Percentiles rank a stretch among this genome's conserved stretches.
These are phyloP conservation scores for Scedosporium aurantiacum DNA, from an alignment of 2,329 filamentous ascomycete species.

Conservation along the genomic window DNA sequence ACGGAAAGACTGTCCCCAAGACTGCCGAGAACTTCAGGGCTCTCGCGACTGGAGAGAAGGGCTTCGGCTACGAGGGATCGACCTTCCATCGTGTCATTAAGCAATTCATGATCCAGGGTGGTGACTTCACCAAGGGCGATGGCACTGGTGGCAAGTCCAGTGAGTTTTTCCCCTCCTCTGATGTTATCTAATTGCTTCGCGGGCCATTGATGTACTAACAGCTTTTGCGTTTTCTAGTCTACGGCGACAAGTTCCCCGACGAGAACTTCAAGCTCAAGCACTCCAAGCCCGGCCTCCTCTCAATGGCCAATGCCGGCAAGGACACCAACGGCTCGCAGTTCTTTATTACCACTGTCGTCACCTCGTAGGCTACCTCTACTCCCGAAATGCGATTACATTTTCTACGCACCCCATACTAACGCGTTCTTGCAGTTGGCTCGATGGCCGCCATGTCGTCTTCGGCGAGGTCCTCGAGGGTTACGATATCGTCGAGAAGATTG, in stretches of 20 bases:
- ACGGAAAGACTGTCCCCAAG: constrained; percentile 79
- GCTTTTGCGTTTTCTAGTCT: constrained; percentile 41
- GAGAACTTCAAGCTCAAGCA: constrained; percentile 97
- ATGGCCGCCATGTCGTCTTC: constrained; percentile 78
- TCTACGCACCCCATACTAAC: not conserved
- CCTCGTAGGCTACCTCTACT: constrained; percentile 43
- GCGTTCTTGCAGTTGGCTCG: constrained; percentile 54
- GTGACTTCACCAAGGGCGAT: constrained; percentile 76
- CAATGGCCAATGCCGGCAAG: constrained; percentile 76
- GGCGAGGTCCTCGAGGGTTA: constrained; percentile 82
- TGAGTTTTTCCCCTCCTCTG: constrained; percentile 26
- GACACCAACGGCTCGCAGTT: constrained; percentile 86
- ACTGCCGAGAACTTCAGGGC: constrained; percentile 64
- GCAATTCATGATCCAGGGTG: constrained; percentile 85
- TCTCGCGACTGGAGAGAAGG: constrained; percentile 76
- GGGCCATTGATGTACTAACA: not conserved
- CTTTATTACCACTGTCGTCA: constrained; percentile 79
- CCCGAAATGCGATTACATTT: not conserved
- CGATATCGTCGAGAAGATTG: constrained; percentile 68
- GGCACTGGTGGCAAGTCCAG: constrained; percentile 79
- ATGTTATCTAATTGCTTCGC: not conserved
- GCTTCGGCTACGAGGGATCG: constrained; percentile 71
- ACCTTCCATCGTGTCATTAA: constrained; percentile 86
- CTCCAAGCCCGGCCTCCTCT: constrained; percentile 71
- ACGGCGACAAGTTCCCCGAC: constrained; percentile 71